Conservation (phyloP, 1,284 basidiomycete genomes). For the Apiotrichum laibachii region DNA sequence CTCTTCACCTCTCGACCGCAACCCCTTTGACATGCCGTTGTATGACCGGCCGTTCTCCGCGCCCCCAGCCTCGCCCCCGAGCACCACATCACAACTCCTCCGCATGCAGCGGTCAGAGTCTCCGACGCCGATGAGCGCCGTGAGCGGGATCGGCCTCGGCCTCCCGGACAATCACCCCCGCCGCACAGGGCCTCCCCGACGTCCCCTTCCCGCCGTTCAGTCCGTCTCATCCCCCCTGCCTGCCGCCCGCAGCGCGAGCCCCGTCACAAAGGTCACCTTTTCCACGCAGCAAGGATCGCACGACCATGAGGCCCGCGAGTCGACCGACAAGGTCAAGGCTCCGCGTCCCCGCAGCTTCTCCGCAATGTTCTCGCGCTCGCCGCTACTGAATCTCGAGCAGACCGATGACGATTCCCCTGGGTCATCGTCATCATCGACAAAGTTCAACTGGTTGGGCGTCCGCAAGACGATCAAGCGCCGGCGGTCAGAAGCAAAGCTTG, state of each 20-base stretch:
- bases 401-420: constrained; percentile 16
- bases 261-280: constrained; percentile 28
- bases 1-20: constrained; percentile 30
- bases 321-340: constrained; percentile 25
- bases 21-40: constrained; percentile 8
- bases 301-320: constrained; percentile 19
- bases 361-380: constrained; percentile 32
- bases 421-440: constrained; percentile 23
- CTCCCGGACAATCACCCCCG: constrained; percentile 25
- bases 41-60: constrained; percentile 7
- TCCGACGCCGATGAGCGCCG: neutral
- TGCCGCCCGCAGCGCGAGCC: constrained; percentile 31
- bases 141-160: constrained; percentile 33
- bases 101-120: neutral
- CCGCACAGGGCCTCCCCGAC: neutral
- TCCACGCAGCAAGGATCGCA: constrained; percentile 23
- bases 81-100: neutral
- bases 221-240: constrained; percentile 46
- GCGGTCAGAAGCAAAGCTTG: constrained; percentile 32
- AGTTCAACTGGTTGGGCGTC: constrained; percentile 46
- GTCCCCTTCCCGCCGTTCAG: constrained; percentile 3
- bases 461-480: constrained; percentile 36
- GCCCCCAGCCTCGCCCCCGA: neutral
- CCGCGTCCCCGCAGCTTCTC: constrained; percentile 38
- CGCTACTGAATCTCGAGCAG: constrained; percentile 3